Evolutionary conservation across 1,139 yeast genomes (phyloP).

Genomic region (Arxiozyma slooffiae): DNA sequence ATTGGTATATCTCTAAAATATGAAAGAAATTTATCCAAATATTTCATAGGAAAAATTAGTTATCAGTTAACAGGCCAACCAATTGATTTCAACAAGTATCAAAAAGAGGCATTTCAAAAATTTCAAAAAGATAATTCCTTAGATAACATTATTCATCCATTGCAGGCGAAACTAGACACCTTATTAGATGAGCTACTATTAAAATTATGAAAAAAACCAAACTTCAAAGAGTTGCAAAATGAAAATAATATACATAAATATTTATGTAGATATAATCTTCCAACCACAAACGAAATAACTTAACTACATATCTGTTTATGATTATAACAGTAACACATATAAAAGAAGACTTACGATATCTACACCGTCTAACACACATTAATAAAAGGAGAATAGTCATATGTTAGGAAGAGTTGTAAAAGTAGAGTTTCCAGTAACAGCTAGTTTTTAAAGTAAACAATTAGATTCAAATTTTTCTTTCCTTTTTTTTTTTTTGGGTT

Average conservation of each 20-base stretch:
- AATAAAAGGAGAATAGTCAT: too few relatives aligned
- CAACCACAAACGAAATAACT: neutral
- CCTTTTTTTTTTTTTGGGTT: too few relatives aligned
- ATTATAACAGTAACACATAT: too few relatives aligned
- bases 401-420: too few relatives aligned
- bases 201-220: neutral
- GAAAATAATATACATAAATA: too few relatives aligned
- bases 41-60: slow-evolving; percentile 27
- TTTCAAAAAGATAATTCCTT: slow-evolving; percentile 4
- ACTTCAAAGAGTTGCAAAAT: neutral
- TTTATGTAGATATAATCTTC: neutral
- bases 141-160: slow-evolving; percentile 18
- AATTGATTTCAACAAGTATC: slow-evolving; percentile 14
- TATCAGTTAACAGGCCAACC: slow-evolving; percentile 18
- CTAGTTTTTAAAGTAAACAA: too few relatives aligned
- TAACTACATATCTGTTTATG: neutral
- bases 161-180: slow-evolving; percentile 14
- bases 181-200: slow-evolving; percentile 10
- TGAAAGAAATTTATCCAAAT: slow-evolving; percentile 23
- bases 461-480: too few relatives aligned
- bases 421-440: too few relatives aligned
- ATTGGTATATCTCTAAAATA: slow-evolving; percentile 22
- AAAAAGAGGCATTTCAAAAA: slow-evolving; percentile 15
- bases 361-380: too few relatives aligned
- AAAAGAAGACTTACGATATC: too few relatives aligned